These are phyloP conservation scores for Diaporthe ampelina DNA, from an alignment of 2,329 filamentous ascomycete genomes.

Conservation along the genomic window DNA sequence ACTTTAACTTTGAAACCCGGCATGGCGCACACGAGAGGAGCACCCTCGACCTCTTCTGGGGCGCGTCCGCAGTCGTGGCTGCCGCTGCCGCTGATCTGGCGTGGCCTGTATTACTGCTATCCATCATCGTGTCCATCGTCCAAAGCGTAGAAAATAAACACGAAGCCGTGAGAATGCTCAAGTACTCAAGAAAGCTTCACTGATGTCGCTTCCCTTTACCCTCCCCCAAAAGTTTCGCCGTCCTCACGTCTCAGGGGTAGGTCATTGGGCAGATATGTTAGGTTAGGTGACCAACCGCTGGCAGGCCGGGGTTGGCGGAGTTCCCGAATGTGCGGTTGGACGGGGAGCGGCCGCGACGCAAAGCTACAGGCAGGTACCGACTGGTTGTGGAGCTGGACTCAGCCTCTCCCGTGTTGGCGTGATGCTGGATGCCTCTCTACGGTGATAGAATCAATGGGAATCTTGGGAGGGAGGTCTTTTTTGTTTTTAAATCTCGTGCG, in stretches of 20 bases:
- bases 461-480: too few species aligned
- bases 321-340: not conserved
- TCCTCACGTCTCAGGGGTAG: not conserved
- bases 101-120: not conserved
- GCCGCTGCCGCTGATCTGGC: not conserved
- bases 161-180: not conserved
- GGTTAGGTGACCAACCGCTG: too few species aligned
- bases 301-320: not conserved
- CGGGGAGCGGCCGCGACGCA: too few species aligned
- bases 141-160: too few species aligned
- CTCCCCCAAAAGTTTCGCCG: not conserved
- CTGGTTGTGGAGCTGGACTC: too few species aligned
- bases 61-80: not conserved
- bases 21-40: slow-evolving; percentile 68
- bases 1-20: slow-evolving; percentile 69
- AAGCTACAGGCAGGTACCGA: too few species aligned
- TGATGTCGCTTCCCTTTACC: too few species aligned
- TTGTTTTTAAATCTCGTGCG: not conserved
- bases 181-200: not conserved
- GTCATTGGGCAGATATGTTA: too few species aligned
- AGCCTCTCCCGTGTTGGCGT: too few species aligned
- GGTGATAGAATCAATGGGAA: too few species aligned
- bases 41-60: slow-evolving; percentile 60
- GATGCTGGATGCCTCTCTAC: too few species aligned
- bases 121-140: not conserved